Evolutionary conservation across 148 eudicot genomes (phyloP).

Genomic region (Silene conica): DNA sequence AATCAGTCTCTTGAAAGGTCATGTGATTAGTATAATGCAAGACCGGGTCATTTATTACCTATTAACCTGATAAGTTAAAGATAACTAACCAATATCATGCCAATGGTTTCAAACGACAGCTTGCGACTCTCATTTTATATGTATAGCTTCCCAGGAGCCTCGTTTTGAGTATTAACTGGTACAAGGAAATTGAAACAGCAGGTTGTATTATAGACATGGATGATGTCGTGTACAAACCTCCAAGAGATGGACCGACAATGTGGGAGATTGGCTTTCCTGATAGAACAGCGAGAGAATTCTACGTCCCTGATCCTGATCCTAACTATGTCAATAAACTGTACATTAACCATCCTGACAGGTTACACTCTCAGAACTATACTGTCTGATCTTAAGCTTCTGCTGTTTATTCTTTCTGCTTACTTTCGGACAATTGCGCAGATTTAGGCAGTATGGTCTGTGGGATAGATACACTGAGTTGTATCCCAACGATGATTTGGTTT

Average conservation of each 20-base stretch:
- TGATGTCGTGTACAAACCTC: constrained; percentile 53
- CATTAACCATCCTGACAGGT: constrained; percentile 59
- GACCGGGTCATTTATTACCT: too few relatives aligned
- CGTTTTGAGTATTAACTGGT: not conserved
- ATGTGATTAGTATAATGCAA: too few relatives aligned
- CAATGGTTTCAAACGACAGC: too few relatives aligned
- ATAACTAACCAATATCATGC: too few relatives aligned
- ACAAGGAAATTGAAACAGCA: constrained; percentile 17
- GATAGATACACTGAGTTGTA: constrained; percentile 75
- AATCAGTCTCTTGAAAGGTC: too few relatives aligned
- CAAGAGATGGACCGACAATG: constrained; percentile 69
- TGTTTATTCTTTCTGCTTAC: not conserved
- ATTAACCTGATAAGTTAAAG: too few relatives aligned
- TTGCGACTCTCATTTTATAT: too few relatives aligned
- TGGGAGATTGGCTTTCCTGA: constrained; percentile 82
- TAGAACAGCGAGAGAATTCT: constrained; percentile 60
- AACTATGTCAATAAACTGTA: constrained; percentile 49
- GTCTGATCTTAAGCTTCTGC: not conserved
- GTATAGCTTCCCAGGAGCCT: not conserved
- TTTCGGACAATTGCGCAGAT: constrained; percentile 30
- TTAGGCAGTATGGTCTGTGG: constrained; percentile 90
- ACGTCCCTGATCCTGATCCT: constrained; percentile 67
- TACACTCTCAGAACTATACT: not conserved
- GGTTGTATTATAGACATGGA: constrained; percentile 41
- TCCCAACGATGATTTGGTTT: constrained; percentile 57